phyloP scores from a whole-genome alignment of 2,329 filamentous ascomycete species.

The Fusarium chuoi region DNA sequence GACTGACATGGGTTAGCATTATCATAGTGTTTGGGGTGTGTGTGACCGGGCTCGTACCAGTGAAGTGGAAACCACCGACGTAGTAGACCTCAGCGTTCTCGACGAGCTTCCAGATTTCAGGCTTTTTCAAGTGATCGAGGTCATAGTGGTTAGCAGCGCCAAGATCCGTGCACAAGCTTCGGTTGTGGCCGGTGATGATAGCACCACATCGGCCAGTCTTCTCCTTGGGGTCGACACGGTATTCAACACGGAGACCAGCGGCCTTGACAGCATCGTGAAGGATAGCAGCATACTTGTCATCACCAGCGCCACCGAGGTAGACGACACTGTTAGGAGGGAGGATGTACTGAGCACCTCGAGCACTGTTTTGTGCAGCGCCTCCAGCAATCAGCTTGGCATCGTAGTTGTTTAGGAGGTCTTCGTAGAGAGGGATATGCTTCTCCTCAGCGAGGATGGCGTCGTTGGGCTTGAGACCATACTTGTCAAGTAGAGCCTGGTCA shows the following conservation, averaged over 20 bases:
- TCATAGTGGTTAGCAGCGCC: constrained; percentile 98
- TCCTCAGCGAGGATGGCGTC: constrained; percentile 96
- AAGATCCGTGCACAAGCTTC: constrained; percentile 93
- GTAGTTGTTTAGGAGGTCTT: constrained; percentile 92
- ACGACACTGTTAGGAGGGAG: constrained; percentile 89
- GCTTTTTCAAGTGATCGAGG: constrained; percentile 89
- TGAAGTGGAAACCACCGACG: constrained; percentile 96
- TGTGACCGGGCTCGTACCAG: constrained; percentile 54
- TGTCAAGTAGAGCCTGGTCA: constrained; percentile 84
- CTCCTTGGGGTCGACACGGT: constrained; percentile 85
- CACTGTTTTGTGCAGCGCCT: constrained; percentile 97
- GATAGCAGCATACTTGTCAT: constrained; percentile 94
- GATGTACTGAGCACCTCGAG: constrained; percentile 95
- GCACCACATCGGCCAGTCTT: constrained; percentile 95
- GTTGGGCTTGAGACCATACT: constrained; percentile 94
- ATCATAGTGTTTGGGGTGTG: background rate
- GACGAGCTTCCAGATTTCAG: constrained; percentile 91
- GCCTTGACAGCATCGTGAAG: constrained; percentile 86
- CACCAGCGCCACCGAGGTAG: constrained; percentile 92
- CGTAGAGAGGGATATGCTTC: constrained; percentile 89
- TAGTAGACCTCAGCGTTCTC: constrained; percentile 91
- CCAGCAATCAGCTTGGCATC: constrained; percentile 95
- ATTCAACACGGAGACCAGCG: constrained; percentile 92
- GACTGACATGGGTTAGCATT: constrained; percentile 59
- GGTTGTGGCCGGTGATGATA: constrained; percentile 96